A percentile compares a stretch with the other conserved stretches of the same genome.
Evolutionary conservation across 129 eudicot species (phyloP).

Genomic region (Tanacetum coccineum): DNA sequence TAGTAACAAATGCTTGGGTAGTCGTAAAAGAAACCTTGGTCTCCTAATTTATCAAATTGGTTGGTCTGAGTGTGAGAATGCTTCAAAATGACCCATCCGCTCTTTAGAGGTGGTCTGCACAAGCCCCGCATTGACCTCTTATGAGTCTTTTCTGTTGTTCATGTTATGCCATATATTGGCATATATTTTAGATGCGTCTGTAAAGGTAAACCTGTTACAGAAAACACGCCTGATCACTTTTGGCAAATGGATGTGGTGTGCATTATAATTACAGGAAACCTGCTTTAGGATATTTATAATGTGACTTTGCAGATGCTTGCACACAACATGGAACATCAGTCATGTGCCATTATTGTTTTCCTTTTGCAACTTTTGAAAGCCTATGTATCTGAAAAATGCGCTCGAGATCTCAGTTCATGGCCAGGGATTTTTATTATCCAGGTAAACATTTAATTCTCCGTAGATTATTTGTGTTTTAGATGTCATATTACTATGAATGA

Average conservation of each 20-base stretch:
- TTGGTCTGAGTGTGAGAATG: slow-evolving; percentile 59
- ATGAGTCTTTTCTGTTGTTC: slow-evolving; percentile 48
- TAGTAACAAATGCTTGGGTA: slow-evolving; percentile 68
- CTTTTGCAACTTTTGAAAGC: slow-evolving; percentile 66
- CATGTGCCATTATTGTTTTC: slow-evolving; percentile 43
- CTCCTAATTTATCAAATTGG: slow-evolving; percentile 54
- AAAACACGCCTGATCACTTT: slow-evolving; percentile 19
- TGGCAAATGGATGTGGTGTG: slow-evolving; percentile 29
- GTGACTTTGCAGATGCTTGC: no score
- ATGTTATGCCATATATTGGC: no score
- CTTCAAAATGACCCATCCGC: no score
- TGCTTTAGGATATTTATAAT: no score
- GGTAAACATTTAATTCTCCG: no score
- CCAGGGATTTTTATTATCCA: no score
- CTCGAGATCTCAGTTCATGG: slow-evolving; percentile 52
- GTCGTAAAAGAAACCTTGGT: slow-evolving; percentile 57
- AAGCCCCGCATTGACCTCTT: slow-evolving; percentile 20
- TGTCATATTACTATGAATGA: not conserved
- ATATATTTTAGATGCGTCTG: slow-evolving; percentile 53
- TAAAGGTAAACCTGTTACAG: slow-evolving; percentile 27
- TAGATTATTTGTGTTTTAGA: slow-evolving; percentile 8
- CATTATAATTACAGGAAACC: slow-evolving; percentile 40
- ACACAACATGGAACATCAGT: no score
- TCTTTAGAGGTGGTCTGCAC: slow-evolving; percentile 33
- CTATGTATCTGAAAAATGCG: slow-evolving; percentile 31